Conservation (phyloP, 106 monocot species). For the Apostasia ramifera region DNA sequence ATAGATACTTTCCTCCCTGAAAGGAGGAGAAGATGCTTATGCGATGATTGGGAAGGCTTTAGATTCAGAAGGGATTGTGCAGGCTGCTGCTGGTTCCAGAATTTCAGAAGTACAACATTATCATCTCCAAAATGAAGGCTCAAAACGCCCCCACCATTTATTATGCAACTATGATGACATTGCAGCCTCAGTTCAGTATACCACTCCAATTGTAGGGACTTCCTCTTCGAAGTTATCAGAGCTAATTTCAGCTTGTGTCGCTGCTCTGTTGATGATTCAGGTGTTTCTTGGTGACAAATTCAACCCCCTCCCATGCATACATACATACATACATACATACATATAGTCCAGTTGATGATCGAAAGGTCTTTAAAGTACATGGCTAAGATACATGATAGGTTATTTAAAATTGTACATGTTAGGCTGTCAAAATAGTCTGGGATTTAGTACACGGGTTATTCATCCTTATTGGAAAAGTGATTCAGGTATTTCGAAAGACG, state of each 20-base stretch:
- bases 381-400: too few species aligned
- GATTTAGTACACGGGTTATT: too few species aligned
- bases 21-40: constrained; percentile 6
- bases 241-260: constrained; percentile 6
- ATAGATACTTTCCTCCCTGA: neutral
- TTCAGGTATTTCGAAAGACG: too few species aligned
- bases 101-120: neutral
- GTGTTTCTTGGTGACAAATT: neutral
- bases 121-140: neutral
- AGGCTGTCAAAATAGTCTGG: too few species aligned
- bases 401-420: too few species aligned
- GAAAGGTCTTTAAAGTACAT: too few species aligned
- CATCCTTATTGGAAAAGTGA: too few species aligned
- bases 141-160: neutral
- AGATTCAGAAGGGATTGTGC: neutral
- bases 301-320: too few species aligned
- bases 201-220: neutral
- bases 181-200: neutral
- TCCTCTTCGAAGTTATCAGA: neutral
- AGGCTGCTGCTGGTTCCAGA: neutral
- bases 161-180: neutral
- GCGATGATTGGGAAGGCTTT: neutral
- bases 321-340: too few species aligned
- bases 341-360: too few species aligned
- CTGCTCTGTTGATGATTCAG: constrained; percentile 8